These are phyloP conservation scores for Lophiostoma macrostomum DNA, from an alignment of 495 filamentous ascomycete species.

Conservation along the genomic window DNA sequence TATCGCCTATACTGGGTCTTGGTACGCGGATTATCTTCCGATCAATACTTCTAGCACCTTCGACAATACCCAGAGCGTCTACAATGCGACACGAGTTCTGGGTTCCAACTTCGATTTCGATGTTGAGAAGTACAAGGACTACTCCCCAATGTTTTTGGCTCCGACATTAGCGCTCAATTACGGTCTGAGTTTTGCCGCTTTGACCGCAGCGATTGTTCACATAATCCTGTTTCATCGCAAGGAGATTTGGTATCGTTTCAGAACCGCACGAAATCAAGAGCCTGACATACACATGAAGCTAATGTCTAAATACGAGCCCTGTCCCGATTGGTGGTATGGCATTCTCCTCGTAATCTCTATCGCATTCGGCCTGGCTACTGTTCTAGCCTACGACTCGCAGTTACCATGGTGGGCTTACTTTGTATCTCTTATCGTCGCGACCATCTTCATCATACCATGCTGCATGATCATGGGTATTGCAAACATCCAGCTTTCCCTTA, in stretches of 20 bases:
- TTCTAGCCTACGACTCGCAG: slow-evolving; percentile 52
- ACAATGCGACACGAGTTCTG: slow-evolving; percentile 70
- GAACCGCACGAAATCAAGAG: slow-evolving; percentile 50
- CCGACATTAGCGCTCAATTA: slow-evolving; percentile 79
- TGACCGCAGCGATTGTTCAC: slow-evolving; percentile 67
- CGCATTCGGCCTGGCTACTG: slow-evolving; percentile 52
- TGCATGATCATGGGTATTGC: slow-evolving; percentile 37
- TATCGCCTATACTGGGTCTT: slow-evolving; percentile 27
- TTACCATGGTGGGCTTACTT: slow-evolving; percentile 43
- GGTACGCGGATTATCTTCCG: slow-evolving; percentile 27
- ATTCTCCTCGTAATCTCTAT: slow-evolving; percentile 49
- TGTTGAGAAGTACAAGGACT: slow-evolving; percentile 62
- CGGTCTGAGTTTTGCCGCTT: slow-evolving; percentile 72
- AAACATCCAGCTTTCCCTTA: slow-evolving; percentile 39
- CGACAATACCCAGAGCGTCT: slow-evolving; percentile 73
- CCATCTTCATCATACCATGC: slow-evolving; percentile 30
- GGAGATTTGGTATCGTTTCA: slow-evolving; percentile 63
- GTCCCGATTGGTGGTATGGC: slow-evolving; percentile 64
- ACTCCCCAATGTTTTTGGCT: slow-evolving; percentile 74
- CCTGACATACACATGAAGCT: slow-evolving; percentile 65
- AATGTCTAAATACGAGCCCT: slow-evolving; percentile 57
- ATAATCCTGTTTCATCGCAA: slow-evolving; percentile 67
- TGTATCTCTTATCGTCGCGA: slow-evolving; percentile 23
- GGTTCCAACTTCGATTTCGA: slow-evolving; percentile 70
- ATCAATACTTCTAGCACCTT: slow-evolving; percentile 23